phyloP scores from a whole-genome alignment of 2,329 filamentous ascomycete genomes.

The Helminthosporium solani region DNA sequence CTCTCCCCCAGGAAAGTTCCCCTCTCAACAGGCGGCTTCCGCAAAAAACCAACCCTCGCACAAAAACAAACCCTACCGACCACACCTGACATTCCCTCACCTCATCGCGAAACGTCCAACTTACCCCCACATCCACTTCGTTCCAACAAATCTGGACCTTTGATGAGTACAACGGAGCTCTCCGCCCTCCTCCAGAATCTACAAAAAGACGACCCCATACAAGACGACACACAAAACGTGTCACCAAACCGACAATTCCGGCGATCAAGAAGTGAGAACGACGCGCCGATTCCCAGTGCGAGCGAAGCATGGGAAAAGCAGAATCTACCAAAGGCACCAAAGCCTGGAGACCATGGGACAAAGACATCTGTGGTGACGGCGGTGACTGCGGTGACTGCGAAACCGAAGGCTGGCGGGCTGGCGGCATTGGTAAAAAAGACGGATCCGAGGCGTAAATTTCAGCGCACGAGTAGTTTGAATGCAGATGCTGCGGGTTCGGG shows the following conservation, averaged over 20 bases:
- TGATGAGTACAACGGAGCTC: conserved; percentile 33
- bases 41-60: conserved; percentile 18
- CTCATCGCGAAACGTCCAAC: conserved; percentile 12
- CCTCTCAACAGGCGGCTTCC: conserved; percentile 31
- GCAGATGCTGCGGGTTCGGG: conserved; percentile 17
- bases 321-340: conserved; percentile 21
- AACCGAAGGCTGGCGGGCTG: conserved; percentile 19
- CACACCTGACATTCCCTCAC: neutral
- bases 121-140: conserved; percentile 22
- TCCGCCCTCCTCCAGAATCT: conserved; percentile 26
- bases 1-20: conserved; percentile 17
- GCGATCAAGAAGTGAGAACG: conserved; percentile 35
- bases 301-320: conserved; percentile 31
- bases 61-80: conserved; percentile 5
- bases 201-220: conserved; percentile 26
- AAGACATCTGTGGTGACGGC: conserved; percentile 1
- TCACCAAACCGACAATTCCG: conserved; percentile 22
- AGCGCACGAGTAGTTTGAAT: conserved; percentile 29
- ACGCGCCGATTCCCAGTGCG: conserved; percentile 29
- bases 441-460: conserved; percentile 32
- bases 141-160: conserved; percentile 18
- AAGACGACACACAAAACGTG: conserved; percentile 15
- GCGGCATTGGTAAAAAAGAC: conserved; percentile 33
- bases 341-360: neutral
- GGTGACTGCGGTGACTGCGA: neutral